phyloP scores from a whole-genome alignment of 1,284 basidiomycete genomes.

The Laetiporus sulphureus region DNA sequence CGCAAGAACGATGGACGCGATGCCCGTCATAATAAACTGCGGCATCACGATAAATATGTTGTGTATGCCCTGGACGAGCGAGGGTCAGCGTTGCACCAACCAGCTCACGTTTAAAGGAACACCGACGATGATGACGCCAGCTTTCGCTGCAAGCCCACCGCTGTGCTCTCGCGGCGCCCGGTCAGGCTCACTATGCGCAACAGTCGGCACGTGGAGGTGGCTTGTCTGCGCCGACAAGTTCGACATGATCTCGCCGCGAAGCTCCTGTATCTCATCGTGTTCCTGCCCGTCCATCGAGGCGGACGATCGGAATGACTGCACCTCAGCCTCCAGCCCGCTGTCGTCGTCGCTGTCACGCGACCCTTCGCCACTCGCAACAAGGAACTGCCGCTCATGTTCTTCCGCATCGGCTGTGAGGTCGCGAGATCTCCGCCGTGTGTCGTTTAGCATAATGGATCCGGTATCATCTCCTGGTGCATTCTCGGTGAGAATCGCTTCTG shows the following conservation, averaged over 20 bases:
- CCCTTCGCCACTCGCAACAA: no score
- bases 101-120: no score
- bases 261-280: conserved; percentile 21
- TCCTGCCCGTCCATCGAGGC: conserved; percentile 21
- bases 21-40: conserved; percentile 63
- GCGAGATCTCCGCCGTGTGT: conserved; percentile 22
- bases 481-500: conserved; percentile 63
- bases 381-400: conserved; percentile 24
- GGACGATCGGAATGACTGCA: conserved; percentile 23
- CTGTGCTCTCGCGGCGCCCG: conserved; percentile 4
- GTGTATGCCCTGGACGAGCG: conserved; percentile 68
- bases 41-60: conserved; percentile 85
- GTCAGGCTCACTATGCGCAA: conserved; percentile 6
- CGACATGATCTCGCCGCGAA: conserved; percentile 29
- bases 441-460: conserved; percentile 45
- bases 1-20: conserved; percentile 64
- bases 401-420: conserved; percentile 14
- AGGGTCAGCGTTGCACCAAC: conserved; percentile 2
- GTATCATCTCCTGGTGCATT: conserved; percentile 33
- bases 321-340: conserved; percentile 28
- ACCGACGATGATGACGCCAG: conserved; percentile 83
- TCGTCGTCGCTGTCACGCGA: conserved; percentile 28
- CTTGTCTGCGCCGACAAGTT: conserved; percentile 43
- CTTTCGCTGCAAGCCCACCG: conserved; percentile 43
- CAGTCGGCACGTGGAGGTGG: conserved; percentile 23